A percentile compares a stretch with the other conserved stretches of the same genome.
These are phyloP conservation scores for Citrus medica DNA, from an alignment of 345 rosid genomes.

Conservation along the genomic window DNA sequence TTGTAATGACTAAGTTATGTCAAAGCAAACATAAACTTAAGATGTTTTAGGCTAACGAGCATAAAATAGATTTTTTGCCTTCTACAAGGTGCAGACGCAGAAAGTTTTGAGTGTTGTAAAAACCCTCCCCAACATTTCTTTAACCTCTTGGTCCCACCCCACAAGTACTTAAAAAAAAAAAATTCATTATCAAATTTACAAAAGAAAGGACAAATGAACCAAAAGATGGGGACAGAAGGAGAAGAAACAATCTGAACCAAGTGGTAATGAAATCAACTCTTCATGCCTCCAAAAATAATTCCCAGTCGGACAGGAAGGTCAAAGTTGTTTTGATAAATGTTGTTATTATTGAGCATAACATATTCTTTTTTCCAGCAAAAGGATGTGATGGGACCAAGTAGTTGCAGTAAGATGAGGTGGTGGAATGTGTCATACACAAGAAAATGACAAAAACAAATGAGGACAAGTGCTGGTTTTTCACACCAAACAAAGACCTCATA, in stretches of 20 bases:
- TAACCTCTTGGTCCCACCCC: background rate
- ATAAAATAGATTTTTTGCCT: background rate
- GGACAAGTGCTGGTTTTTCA: conserved; percentile 4
- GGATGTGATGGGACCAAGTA: background rate
- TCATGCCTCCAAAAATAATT: background rate
- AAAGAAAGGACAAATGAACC: background rate
- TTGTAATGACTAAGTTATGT: background rate
- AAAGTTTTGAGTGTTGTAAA: background rate
- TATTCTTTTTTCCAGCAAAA: background rate
- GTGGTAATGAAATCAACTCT: background rate
- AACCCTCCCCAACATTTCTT: background rate
- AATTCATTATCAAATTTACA: background rate
- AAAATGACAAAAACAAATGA: conserved; percentile 4
- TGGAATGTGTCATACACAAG: background rate
- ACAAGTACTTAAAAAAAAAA: background rate
- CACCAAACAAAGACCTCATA: conserved; percentile 6
- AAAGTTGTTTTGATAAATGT: background rate
- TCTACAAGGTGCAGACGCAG: background rate
- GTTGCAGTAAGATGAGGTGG: background rate
- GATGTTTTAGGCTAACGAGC: background rate
- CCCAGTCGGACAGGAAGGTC: background rate
- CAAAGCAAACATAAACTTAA: background rate
- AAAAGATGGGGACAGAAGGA: background rate
- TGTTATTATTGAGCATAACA: background rate
- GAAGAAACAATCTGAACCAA: background rate